phyloP scores from a whole-genome alignment of 129 eudicot species.

The Oenanthe sinensis region DNA sequence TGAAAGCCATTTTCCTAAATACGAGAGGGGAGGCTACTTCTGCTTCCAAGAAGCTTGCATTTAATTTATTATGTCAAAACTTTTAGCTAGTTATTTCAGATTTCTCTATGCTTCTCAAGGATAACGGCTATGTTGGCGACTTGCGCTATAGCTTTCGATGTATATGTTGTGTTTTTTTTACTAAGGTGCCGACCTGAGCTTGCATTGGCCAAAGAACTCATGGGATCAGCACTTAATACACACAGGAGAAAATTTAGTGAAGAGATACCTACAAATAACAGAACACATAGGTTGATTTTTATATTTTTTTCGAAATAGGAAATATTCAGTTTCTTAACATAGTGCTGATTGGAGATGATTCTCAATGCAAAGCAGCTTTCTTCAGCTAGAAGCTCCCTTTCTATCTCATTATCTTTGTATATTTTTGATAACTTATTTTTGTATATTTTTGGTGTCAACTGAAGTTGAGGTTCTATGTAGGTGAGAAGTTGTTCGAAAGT shows the following conservation, averaged over 20 bases:
- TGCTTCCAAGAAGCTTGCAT: not conserved
- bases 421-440: not conserved
- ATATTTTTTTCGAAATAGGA: not conserved
- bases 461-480: slow-evolving; percentile 1
- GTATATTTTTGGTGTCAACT: not conserved
- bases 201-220: not conserved
- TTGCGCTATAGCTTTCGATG: not conserved
- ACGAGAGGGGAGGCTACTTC: not conserved
- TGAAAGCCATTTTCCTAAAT: not conserved
- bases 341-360: not conserved
- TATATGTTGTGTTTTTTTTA: not conserved
- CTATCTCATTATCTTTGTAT: not conserved
- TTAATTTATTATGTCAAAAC: not conserved
- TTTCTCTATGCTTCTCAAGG: not conserved
- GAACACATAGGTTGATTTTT: not conserved
- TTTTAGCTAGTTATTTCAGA: not conserved
- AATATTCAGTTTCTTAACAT: not conserved
- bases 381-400: not conserved
- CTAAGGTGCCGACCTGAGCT: not conserved
- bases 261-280: not conserved
- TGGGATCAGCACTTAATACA: not conserved
- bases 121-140: not conserved
- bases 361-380: not conserved
- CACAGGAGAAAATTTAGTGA: not conserved
- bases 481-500: not conserved